phyloP scores from a whole-genome alignment of 768 basidiomycete genomes.

The Psilocybe cyanescens region DNA sequence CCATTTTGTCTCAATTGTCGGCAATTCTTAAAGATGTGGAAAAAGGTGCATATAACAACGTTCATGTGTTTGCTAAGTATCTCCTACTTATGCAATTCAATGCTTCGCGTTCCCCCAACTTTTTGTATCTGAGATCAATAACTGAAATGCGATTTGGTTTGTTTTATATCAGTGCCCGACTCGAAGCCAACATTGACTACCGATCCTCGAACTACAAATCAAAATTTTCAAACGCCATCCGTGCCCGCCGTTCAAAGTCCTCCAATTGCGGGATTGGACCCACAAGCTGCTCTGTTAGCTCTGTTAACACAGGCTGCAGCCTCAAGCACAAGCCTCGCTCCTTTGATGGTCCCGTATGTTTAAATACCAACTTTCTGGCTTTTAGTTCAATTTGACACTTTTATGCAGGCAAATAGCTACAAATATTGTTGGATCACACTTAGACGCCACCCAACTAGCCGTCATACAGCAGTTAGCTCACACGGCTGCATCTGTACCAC shows the following conservation, averaged over 20 bases:
- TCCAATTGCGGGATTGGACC: conserved; percentile 37
- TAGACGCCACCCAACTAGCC: conserved; percentile 65
- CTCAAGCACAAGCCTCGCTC: conserved; percentile 29
- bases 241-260: conserved; percentile 21
- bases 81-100: conserved; percentile 66
- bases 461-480: conserved; percentile 79
- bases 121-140: conserved; percentile 57
- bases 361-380: not conserved
- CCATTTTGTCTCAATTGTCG: conserved; percentile 73
- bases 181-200: conserved; percentile 31
- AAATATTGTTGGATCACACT: conserved; percentile 49
- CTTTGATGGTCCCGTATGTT: conserved; percentile 40
- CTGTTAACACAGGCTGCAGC: conserved; percentile 69
- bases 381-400: conserved; percentile 4
- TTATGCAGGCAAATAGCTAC: conserved; percentile 60
- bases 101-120: conserved; percentile 45
- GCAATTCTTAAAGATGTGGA: conserved; percentile 69
- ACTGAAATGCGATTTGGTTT: conserved; percentile 70
- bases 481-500: conserved; percentile 46
- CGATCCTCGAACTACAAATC: conserved; percentile 27
- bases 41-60: conserved; percentile 88
- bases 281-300: conserved; percentile 71
- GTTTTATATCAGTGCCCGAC: conserved; percentile 61
- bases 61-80: conserved; percentile 83
- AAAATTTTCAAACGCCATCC: conserved; percentile 19